These are phyloP conservation scores for Gastrodia elata DNA, from an alignment of 106 monocot species.

Conservation along the genomic window DNA sequence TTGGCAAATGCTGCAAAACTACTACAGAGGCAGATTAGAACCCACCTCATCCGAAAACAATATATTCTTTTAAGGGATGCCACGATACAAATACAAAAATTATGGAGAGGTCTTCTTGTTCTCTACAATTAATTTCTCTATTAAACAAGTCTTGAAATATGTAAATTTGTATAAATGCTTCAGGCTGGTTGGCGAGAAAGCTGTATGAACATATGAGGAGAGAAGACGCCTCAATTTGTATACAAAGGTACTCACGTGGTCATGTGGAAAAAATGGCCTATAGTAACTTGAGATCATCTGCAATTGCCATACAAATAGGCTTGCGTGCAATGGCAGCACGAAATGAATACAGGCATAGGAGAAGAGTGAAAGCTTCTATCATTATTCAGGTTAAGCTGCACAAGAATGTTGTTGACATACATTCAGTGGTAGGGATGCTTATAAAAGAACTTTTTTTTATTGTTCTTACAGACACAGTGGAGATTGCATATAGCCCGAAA, in stretches of 20 bases:
- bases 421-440: not conserved
- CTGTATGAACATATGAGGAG: conserved; percentile 66
- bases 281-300: conserved; percentile 28
- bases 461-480: conserved; percentile 61
- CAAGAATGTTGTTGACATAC: not conserved
- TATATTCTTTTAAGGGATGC: conserved; percentile 50
- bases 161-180: not conserved
- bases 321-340: conserved; percentile 84
- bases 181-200: conserved; percentile 71
- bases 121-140: not conserved
- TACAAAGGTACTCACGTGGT: conserved; percentile 74
- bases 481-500: conserved; percentile 54
- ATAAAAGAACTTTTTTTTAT: conserved; percentile 10
- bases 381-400: conserved; percentile 55
- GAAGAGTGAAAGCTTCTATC: conserved; percentile 72
- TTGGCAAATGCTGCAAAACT: conserved; percentile 70
- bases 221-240: conserved; percentile 70
- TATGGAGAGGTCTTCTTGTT: conserved; percentile 59
- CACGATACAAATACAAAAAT: conserved; percentile 54
- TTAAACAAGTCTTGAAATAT: not conserved
- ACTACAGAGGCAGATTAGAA: conserved; percentile 84
- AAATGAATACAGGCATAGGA: conserved; percentile 53
- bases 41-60: conserved; percentile 72
- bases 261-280: conserved; percentile 43
- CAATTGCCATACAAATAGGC: conserved; percentile 70